phyloP scores from a whole-genome alignment of 2,329 filamentous ascomycete species.

The Clonostachys byssicola region DNA sequence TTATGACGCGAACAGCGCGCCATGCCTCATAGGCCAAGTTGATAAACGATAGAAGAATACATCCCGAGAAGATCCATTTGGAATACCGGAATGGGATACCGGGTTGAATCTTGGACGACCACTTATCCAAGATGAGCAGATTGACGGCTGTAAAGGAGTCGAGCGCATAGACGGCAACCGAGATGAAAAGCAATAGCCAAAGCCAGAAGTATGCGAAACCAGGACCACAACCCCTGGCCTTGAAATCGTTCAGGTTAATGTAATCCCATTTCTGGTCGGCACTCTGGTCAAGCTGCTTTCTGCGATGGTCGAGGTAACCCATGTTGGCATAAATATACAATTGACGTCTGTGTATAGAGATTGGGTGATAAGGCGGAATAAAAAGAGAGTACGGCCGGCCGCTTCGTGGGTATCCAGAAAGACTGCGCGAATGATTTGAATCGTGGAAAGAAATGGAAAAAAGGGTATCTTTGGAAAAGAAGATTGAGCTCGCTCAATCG shows the following conservation, averaged over 20 bases:
- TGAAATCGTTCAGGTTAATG: slow-evolving; percentile 76
- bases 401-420: too few species aligned
- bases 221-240: slow-evolving; percentile 71
- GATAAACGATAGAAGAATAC: slow-evolving; percentile 86
- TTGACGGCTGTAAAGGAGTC: slow-evolving; percentile 94
- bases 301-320: slow-evolving; percentile 60
- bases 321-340: slow-evolving; percentile 30
- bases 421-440: too few species aligned
- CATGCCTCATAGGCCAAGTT: slow-evolving; percentile 79
- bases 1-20: slow-evolving; percentile 76
- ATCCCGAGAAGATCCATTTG: slow-evolving; percentile 92
- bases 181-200: slow-evolving; percentile 74
- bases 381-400: too few species aligned
- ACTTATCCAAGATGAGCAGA: slow-evolving; percentile 81
- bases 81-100: slow-evolving; percentile 72
- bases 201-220: slow-evolving; percentile 81
- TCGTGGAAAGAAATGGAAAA: too few species aligned
- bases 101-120: slow-evolving; percentile 80
- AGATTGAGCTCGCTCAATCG: too few species aligned
- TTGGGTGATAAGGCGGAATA: too few species aligned
- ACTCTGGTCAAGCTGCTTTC: slow-evolving; percentile 60
- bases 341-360: too few species aligned
- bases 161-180: slow-evolving; percentile 79
- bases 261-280: slow-evolving; percentile 95
- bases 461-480: too few species aligned